Evolutionary conservation across 352 stramenopile genomes (phyloP).

Genomic region (Phytophthora crassamura): DNA sequence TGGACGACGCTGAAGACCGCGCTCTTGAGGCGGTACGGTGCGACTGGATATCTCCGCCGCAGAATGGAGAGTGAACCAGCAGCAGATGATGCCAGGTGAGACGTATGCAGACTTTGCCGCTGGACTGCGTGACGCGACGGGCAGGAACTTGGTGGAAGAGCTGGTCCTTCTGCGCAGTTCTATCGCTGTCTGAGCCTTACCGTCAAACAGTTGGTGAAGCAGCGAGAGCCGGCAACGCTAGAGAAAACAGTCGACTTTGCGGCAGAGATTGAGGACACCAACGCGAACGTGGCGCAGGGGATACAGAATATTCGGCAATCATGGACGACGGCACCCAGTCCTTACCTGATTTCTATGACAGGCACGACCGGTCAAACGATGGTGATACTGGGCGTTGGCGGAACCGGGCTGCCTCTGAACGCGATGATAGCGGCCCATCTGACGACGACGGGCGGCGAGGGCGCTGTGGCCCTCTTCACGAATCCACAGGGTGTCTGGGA

Average conservation of each 20-base stretch:
- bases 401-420: too few relatives aligned
- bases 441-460: background rate
- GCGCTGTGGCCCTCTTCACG: background rate
- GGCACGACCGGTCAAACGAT: background rate
- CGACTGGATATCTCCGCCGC: too few relatives aligned
- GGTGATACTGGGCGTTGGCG: background rate
- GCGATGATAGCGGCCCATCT: background rate
- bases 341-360: background rate
- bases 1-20: too few relatives aligned
- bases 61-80: too few relatives aligned
- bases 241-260: slow-evolving; percentile 12
- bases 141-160: background rate
- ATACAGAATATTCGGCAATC: slow-evolving; percentile 5
- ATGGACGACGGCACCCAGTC: background rate
- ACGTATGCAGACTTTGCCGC: slow-evolving; percentile 13
- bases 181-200: too few relatives aligned
- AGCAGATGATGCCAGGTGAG: background rate
- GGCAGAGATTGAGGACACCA: background rate
- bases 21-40: too few relatives aligned
- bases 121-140: background rate
- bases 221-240: background rate
- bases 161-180: slow-evolving; percentile 1
- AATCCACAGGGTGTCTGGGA: background rate
- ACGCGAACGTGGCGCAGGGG: slow-evolving; percentile 1
- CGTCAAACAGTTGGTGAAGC: background rate